Base-by-base conservation (phyloP, 2,329 filamentous ascomycete genomes). In the Pseudogymnoascus sp. region DNA sequence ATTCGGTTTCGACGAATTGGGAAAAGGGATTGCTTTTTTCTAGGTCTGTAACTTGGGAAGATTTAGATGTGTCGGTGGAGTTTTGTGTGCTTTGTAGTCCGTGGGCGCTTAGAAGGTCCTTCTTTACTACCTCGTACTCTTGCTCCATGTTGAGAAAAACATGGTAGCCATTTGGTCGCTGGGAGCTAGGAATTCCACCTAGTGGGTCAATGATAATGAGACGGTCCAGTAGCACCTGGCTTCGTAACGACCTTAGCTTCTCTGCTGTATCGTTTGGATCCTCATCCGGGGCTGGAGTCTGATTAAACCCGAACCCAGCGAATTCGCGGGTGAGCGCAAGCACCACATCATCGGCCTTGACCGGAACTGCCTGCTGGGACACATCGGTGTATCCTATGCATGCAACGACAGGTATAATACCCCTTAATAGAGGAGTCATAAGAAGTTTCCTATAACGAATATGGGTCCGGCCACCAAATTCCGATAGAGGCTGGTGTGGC, bases 111-210 rank as follows among this genome's bases (percentile, higher is more conserved):
- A 71, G 63, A 4, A 96, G 78, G 67, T 91, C 83, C 14, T 81
- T 75, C 65, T 84, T 80, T 59, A 96, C 87, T 25, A 82, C 77
- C 1, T 83, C 78, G 68, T 89, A 96, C 72, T 99, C 93, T 71
- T 97, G 92, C 71, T 95, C 89, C 63, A 99, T 81, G 69, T 99
- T 99, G 72, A 99, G 84, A 72, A 97, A 97, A 6, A 94, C 84
- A 72, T 94, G 89, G 1, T 89, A 83, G 60, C 81, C 84, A 74
- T 88, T 77, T 50, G 82, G 77, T 67, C 82, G 74, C 73, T 81
- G 76, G 69, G 81, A 73, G 64, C 90, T 80, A 0, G 94, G 94
- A 53, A 92, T 91, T 0, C 92, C 93, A 2, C 94, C 94, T 0
- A 92, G 77, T 0, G 90, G 87, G 73, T 99, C 94, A 5, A 99